A percentile compares a stretch with the other conserved stretches of the same genome.
Evolutionary conservation across 768 basidiomycete genomes (phyloP).

Genomic region (Coprinopsis sp.): DNA sequence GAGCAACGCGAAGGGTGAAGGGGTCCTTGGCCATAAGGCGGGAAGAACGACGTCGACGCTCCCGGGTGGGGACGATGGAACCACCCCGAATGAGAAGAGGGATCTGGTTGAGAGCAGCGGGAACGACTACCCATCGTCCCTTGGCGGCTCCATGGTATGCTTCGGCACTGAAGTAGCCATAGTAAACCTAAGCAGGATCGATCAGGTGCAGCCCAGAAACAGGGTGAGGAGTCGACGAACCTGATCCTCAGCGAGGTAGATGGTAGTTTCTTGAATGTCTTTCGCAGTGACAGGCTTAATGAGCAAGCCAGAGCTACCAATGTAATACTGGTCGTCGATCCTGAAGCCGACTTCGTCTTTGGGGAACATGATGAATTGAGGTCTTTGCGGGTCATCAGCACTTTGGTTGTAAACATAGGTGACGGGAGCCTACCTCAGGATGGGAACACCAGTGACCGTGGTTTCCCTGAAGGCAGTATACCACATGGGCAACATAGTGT

Average conservation of each 20-base stretch:
- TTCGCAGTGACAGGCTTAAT: slow-evolving; percentile 85
- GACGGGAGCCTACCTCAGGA: slow-evolving; percentile 57
- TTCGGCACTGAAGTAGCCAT: slow-evolving; percentile 80
- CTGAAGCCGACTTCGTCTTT: slow-evolving; percentile 80
- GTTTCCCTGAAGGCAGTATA: slow-evolving; percentile 96
- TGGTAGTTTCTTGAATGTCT: slow-evolving; percentile 59
- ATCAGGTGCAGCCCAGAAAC: slow-evolving; percentile 6
- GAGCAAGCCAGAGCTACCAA: slow-evolving; percentile 84
- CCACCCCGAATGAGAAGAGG: slow-evolving; percentile 90
- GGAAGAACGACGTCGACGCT: slow-evolving; percentile 82
- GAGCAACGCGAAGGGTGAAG: slow-evolving; percentile 83
- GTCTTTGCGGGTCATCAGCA: slow-evolving; percentile 42
- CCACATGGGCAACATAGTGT: slow-evolving; percentile 88
- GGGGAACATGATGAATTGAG: slow-evolving; percentile 95
- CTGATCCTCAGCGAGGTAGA: slow-evolving; percentile 88
- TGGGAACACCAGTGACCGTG: slow-evolving; percentile 73
- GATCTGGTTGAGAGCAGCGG: slow-evolving; percentile 72
- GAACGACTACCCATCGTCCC: slow-evolving; percentile 68
- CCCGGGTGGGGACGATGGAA: slow-evolving; percentile 81
- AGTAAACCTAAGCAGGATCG: slow-evolving; percentile 63
- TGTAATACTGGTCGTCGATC: slow-evolving; percentile 91
- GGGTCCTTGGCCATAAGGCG: slow-evolving; percentile 88
- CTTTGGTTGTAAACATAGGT: background rate
- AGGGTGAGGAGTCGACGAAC: slow-evolving; percentile 27
- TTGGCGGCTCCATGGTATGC: slow-evolving; percentile 63